Conservation (phyloP, 306 rosid genomes). For the Cicer bijugum region DNA sequence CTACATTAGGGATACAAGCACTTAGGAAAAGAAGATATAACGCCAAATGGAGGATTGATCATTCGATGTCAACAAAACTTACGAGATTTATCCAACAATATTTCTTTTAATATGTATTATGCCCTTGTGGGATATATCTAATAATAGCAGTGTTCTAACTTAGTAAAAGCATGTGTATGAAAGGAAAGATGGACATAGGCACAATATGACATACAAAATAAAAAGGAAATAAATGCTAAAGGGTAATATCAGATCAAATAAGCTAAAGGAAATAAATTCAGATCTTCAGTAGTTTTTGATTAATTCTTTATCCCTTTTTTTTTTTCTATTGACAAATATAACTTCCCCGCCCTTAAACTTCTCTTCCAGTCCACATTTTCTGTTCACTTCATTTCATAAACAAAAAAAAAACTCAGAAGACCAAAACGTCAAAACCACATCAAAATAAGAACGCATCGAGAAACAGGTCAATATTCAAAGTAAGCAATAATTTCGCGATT, state of each 20-base stretch:
- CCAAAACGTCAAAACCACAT: neutral
- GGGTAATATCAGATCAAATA: too few species aligned
- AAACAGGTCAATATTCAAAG: constrained; percentile 6
- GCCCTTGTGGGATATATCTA: neutral
- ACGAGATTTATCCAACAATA: neutral
- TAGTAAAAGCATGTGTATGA: neutral
- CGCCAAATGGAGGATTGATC: neutral
- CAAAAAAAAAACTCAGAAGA: neutral
- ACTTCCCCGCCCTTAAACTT: neutral
- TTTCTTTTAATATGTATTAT: too few species aligned
- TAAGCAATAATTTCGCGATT: neutral
- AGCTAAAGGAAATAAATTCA: too few species aligned
- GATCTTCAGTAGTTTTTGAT: too few species aligned
- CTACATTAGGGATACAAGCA: neutral
- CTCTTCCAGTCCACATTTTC: neutral
- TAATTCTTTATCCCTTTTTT: too few species aligned
- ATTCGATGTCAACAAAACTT: neutral
- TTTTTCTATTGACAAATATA: neutral
- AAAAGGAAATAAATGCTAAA: neutral
- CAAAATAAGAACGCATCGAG: neutral
- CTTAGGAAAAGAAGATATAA: neutral
- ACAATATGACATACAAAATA: too few species aligned
- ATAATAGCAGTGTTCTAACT: neutral
- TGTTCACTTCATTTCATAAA: neutral
- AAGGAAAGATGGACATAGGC: neutral